Evolutionary conservation across 176 grass and related monocot genomes (phyloP).

Genomic region (Zoysia japonica): DNA sequence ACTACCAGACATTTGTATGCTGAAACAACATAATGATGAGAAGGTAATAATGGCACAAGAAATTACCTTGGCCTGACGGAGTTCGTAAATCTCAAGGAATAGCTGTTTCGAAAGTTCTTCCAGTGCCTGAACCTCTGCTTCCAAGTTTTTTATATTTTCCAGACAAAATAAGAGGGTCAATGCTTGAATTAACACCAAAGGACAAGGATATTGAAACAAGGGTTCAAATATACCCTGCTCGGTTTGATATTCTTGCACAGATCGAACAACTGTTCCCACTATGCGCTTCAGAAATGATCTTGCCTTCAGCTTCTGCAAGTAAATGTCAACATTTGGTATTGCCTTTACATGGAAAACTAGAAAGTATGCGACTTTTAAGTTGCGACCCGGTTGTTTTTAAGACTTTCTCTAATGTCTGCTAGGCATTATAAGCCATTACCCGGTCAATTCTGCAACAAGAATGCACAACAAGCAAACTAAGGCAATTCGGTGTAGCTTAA

Average conservation of each 20-base stretch:
- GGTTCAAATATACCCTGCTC: slow-evolving; percentile 76
- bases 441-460: neutral
- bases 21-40: neutral
- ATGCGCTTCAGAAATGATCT: slow-evolving; percentile 93
- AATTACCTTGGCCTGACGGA: slow-evolving; percentile 87
- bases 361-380: neutral
- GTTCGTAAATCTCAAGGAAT: slow-evolving; percentile 97
- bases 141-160: slow-evolving; percentile 92
- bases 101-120: slow-evolving; percentile 99
- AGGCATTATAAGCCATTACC: neutral
- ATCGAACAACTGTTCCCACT: slow-evolving; percentile 92
- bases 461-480: neutral
- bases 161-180: slow-evolving; percentile 33
- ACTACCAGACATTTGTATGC: neutral
- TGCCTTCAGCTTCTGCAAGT: slow-evolving; percentile 84
- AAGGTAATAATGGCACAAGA: slow-evolving; percentile 11
- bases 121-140: slow-evolving; percentile 92
- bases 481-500: neutral
- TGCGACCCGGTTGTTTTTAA: neutral
- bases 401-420: neutral
- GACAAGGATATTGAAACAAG: slow-evolving; percentile 2
- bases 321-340: slow-evolving; percentile 9
- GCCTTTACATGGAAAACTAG: neutral
- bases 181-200: neutral
- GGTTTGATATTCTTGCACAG: slow-evolving; percentile 95